Conservation (phyloP, 257 asterid genomes). For the Misopates orontium region DNA sequence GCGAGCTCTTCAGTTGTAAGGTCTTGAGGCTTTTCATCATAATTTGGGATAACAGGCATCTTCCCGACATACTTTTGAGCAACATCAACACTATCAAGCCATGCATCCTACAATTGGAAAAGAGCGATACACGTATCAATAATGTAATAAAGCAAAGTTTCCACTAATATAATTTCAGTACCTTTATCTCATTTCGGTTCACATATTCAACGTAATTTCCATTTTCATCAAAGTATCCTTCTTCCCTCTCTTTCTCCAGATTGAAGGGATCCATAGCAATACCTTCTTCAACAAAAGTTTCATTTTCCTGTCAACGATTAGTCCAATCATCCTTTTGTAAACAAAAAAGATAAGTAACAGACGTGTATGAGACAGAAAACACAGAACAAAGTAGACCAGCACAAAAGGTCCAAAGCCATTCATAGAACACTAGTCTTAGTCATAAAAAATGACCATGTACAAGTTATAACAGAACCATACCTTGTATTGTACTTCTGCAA, state of each 20-base stretch:
- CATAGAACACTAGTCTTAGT: neutral
- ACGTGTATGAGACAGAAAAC: constrained; percentile 10
- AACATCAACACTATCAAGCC: constrained; percentile 89
- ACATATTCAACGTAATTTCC: constrained; percentile 87
- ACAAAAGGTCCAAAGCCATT: constrained; percentile 9
- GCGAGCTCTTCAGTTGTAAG: constrained; percentile 75
- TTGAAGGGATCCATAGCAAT: constrained; percentile 76
- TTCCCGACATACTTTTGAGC: constrained; percentile 39
- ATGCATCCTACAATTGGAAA: constrained; percentile 78
- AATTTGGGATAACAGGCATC: constrained; percentile 30
- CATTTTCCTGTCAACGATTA: constrained; percentile 64
- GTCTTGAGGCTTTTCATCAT: constrained; percentile 58
- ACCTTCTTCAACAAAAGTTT: constrained; percentile 77
- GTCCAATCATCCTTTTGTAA: neutral
- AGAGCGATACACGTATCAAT: constrained; percentile 23
- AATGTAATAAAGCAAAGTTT: neutral
- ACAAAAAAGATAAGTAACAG: neutral
- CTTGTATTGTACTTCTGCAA: constrained; percentile 74
- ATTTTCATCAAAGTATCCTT: constrained; percentile 86
- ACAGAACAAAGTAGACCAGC: neutral
- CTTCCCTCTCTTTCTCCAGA: constrained; percentile 87
- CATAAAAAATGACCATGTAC: neutral
- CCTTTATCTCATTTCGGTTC: constrained; percentile 73
- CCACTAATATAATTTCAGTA: constrained; percentile 17
- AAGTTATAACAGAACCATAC: constrained; percentile 32